Conservation (phyloP, 1,284 basidiomycete genomes). For the Vanrija pseudolonga region DNA sequence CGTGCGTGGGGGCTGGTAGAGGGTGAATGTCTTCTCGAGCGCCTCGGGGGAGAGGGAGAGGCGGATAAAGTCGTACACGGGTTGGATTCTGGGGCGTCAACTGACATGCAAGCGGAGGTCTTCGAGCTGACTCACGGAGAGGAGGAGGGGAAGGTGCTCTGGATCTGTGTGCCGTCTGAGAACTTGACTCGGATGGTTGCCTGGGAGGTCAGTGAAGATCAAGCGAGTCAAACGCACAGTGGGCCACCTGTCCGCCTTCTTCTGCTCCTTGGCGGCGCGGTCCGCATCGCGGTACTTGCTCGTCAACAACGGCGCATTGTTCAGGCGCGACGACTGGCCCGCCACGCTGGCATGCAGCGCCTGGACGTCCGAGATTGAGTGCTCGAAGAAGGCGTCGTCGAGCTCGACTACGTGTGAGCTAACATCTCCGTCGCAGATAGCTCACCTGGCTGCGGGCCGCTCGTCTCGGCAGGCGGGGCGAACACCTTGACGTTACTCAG, state of each 20-base stretch:
- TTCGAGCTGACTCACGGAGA: slow-evolving; percentile 29
- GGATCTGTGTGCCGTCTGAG: slow-evolving; percentile 46
- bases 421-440: too few relatives aligned
- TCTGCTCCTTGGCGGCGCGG: slow-evolving; percentile 27
- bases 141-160: slow-evolving; percentile 41
- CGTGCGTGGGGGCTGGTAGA: slow-evolving; percentile 46
- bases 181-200: slow-evolving; percentile 47
- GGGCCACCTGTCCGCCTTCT: slow-evolving; percentile 45
- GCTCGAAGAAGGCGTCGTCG: slow-evolving; percentile 41
- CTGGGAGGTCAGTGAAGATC: slow-evolving; percentile 8
- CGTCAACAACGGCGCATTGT: slow-evolving; percentile 43
- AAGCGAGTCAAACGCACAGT: slow-evolving; percentile 24
- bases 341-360: slow-evolving; percentile 33
- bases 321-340: slow-evolving; percentile 32
- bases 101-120: background rate
- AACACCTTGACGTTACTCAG: too few relatives aligned
- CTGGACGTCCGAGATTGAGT: slow-evolving; percentile 40
- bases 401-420: slow-evolving; percentile 18
- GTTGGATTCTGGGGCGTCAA: slow-evolving; percentile 39
- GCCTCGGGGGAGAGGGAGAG: slow-evolving; percentile 28
- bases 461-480: too few relatives aligned
- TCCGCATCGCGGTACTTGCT: slow-evolving; percentile 41
- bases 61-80: slow-evolving; percentile 47
- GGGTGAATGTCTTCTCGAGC: slow-evolving; percentile 34
- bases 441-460: too few relatives aligned